These are phyloP conservation scores for Dentipellis sp. DNA, from an alignment of 768 basidiomycete genomes.

Conservation along the genomic window DNA sequence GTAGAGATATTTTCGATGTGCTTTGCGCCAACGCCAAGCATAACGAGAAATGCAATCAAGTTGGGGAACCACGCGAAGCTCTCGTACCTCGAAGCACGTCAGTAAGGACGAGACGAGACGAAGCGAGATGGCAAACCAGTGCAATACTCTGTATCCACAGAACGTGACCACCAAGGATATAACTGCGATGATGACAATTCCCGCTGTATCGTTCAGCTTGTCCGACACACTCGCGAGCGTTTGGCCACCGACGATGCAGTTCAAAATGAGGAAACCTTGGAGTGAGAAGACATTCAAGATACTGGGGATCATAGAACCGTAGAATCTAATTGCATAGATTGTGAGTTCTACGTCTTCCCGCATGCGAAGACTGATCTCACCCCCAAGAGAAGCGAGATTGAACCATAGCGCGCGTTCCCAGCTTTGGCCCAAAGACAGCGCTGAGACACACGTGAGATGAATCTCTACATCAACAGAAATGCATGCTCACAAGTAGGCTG, in stretches of 20 bases:
- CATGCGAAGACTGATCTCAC: slow-evolving; percentile 15
- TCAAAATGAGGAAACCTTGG: slow-evolving; percentile 39
- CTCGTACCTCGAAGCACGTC: slow-evolving; percentile 22
- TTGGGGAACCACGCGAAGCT: slow-evolving; percentile 33
- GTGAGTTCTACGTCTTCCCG: background rate
- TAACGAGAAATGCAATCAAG: slow-evolving; percentile 27
- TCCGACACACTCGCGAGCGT: slow-evolving; percentile 32
- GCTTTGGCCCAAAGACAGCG: slow-evolving; percentile 43
- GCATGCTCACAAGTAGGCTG: slow-evolving; percentile 28
- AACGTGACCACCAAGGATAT: slow-evolving; percentile 30
- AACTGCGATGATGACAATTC: slow-evolving; percentile 34
- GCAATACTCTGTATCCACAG: slow-evolving; percentile 25
- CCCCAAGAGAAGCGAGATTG: slow-evolving; percentile 46
- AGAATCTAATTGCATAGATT: slow-evolving; percentile 23
- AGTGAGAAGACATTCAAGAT: slow-evolving; percentile 35
- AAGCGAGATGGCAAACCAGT: slow-evolving; percentile 16
- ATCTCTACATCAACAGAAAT: background rate
- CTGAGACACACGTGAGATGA: slow-evolving; percentile 15
- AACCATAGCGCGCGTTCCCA: slow-evolving; percentile 49
- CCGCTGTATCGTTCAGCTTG: slow-evolving; percentile 24
- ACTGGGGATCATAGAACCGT: slow-evolving; percentile 27
- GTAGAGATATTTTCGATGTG: slow-evolving; percentile 20
- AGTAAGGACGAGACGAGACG: background rate
- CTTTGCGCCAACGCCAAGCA: slow-evolving; percentile 29
- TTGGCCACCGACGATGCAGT: slow-evolving; percentile 41